Conservation (phyloP, 306 rosid genomes). For the Gynostemma pentaphyllum region DNA sequence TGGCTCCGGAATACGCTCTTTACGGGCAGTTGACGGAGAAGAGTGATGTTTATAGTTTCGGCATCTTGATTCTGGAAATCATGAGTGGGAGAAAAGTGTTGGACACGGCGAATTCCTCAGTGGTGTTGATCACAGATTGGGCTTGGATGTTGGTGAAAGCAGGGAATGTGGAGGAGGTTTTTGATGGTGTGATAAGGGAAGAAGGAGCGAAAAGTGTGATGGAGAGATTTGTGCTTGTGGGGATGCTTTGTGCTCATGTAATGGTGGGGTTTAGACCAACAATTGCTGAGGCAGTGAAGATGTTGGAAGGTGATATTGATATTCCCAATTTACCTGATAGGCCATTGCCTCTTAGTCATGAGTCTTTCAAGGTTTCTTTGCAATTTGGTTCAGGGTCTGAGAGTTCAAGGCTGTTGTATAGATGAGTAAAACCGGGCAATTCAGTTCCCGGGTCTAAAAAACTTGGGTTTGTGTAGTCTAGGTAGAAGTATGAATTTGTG, state of each 20-base stretch:
- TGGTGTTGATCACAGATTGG: slow-evolving; percentile 63
- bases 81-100: slow-evolving; percentile 74
- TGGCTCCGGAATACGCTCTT: slow-evolving; percentile 76
- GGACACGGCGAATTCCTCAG: slow-evolving; percentile 30
- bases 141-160: slow-evolving; percentile 56
- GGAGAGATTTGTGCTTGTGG: slow-evolving; percentile 76
- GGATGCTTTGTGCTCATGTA: slow-evolving; percentile 79
- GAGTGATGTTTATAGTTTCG: slow-evolving; percentile 74
- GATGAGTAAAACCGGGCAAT: no score
- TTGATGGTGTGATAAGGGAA: slow-evolving; percentile 31
- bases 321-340: slow-evolving; percentile 61
- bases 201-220: slow-evolving; percentile 50
- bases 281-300: slow-evolving; percentile 56
- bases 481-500: no score
- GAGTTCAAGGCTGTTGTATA: no score
- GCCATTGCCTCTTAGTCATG: slow-evolving; percentile 64
- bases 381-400: slow-evolving; percentile 14
- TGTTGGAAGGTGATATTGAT: slow-evolving; percentile 81
- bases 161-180: slow-evolving; percentile 37
- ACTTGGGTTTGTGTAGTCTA: no score
- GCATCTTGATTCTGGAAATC: slow-evolving; percentile 63
- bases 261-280: slow-evolving; percentile 92
- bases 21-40: slow-evolving; percentile 72
- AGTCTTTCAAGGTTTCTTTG: slow-evolving; percentile 42
- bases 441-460: no score